These are phyloP conservation scores for Pyrenula aspistea DNA, from an alignment of 495 filamentous ascomycete species.

Conservation along the genomic window DNA sequence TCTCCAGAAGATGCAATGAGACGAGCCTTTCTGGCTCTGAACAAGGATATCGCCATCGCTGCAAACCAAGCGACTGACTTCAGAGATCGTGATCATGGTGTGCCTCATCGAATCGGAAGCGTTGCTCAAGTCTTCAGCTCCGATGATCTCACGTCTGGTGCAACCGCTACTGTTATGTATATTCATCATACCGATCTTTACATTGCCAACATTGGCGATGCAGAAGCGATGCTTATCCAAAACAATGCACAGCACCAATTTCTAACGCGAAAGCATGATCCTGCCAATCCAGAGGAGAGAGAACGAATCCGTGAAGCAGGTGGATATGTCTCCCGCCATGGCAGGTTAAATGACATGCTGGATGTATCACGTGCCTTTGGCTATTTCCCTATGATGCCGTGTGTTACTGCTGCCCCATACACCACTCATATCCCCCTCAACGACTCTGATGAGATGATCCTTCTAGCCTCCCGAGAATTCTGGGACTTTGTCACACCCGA, in stretches of 20 bases:
- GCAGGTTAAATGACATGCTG: conserved; percentile 82
- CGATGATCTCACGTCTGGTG: conserved; percentile 79
- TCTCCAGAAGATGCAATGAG: conserved; percentile 72
- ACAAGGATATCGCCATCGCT: conserved; percentile 83
- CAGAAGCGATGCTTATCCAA: conserved; percentile 85
- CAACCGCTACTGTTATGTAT: conserved; percentile 86
- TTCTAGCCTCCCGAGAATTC: conserved; percentile 82
- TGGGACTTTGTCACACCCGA: conserved; percentile 90
- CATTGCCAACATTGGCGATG: conserved; percentile 90
- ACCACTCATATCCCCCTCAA: conserved; percentile 66
- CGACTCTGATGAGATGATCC: conserved; percentile 86
- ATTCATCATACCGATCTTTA: conserved; percentile 81
- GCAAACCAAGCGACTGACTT: conserved; percentile 75
- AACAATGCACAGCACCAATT: conserved; percentile 68
- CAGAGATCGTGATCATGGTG: conserved; percentile 36
- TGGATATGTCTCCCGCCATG: conserved; percentile 87
- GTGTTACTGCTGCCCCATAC: conserved; percentile 82
- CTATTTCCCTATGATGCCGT: conserved; percentile 82
- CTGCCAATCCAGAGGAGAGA: conserved; percentile 69
- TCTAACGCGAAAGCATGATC: conserved; percentile 84
- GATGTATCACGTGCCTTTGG: conserved; percentile 92
- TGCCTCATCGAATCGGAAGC: conserved; percentile 56
- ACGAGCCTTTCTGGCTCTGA: conserved; percentile 75
- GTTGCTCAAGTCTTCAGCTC: conserved; percentile 62
- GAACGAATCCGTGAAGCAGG: conserved; percentile 88